Base-by-base conservation (phyloP, 441 rosid species). In the Bruguiera hainesii region DNA sequence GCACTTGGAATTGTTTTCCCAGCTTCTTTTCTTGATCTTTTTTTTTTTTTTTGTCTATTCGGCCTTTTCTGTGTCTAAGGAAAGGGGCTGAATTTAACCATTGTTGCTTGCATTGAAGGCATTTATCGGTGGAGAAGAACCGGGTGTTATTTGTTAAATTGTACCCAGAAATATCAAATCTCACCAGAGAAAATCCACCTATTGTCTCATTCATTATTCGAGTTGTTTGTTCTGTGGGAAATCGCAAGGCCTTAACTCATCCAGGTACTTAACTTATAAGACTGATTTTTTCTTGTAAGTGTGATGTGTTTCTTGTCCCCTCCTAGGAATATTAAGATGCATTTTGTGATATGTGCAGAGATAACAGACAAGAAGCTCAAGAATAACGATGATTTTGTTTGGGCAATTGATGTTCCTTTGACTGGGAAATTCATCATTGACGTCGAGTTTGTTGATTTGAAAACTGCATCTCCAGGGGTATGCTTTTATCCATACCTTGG, bases 111-210 rank as follows among this genome's bases (percentile, higher is more conserved):
- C 33, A 73, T 78, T 80, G 72, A 79, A 93, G 98, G 98, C 88
- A 90, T 81, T 71, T 93, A 60, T 81, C 91, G 9, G 81, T 91
- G 76, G 98, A 93, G 88, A 93, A 86, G 85, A 90, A 79, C 88
- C 68, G 84, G 88, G 70, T 66, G 61, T 65, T 89, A 25, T 77
- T 68, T 71, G 84, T 93, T 73, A 89, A 84, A 73, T 78, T 93
- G 70, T 88, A 83, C 70, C 98, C 97, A 55, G 97, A 90, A 69
- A 80, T 80, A 42, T 93, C 98, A 0, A 89, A 80, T 62, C 69
- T 83, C 29, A 83, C 96, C 0, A 80, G 89, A 80, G 95, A 84
- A 1, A 84, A 82, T 69, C 97, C 98, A 64, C 98, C 98, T 0
- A 75, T 89, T 70, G 97, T 93, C 25, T 93, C 98, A 25, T 91